Evolutionary conservation across 257 asterid species (phyloP), one percentile per base, ranked within the genome.

Genomic region (Nyctanthes arbortristis): DNA sequence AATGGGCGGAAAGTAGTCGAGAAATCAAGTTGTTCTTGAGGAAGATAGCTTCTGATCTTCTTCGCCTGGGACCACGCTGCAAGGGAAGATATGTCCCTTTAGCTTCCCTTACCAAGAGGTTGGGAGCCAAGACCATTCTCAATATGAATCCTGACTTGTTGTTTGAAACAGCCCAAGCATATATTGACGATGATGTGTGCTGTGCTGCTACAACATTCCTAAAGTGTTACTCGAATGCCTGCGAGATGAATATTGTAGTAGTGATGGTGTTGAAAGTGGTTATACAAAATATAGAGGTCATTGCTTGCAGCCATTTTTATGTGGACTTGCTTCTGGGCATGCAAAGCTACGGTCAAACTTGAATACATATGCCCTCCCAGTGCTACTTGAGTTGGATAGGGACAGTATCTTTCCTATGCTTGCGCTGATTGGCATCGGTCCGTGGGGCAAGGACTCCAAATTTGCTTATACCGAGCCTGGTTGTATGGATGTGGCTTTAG

Each of bases 41-140:
- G 82, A 86, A 85, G 78, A 89, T 89, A 66, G 89, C 97, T 36
- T 75, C 86, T 66, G 91, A 93, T 79, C 89, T 93, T 36, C 97
- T 93, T 71, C 72, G 71, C 60, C 68, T 91, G 68, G 99, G 97
- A 63, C 91, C 96, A 56, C 96, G 97, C 56, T 91, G 96, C 83
- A 93, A 93, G 86, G 99, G 99, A 60, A 86, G 97, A 74, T 93
- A 89, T 75, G 71, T 85, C 60, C 99, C 97, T 63, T 79, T 89
- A 70, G 96, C 93, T 27, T 86, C 96, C 68, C 87, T 93, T 60
- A 91, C 90, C n/a, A 83, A 82, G 85, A 86, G 97, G 82, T 67
- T 93, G 76, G 96, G 97, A 27, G 96, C 96, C 31, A 89, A 80
- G 77, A 73, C 88, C 61, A 81, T 93, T 65, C 79, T 91, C 59